Percentiles rank a stretch among this genome's conserved stretches.
Conservation (phyloP, 805 yeast genomes). For the Saccharomyces mikatae region DNA sequence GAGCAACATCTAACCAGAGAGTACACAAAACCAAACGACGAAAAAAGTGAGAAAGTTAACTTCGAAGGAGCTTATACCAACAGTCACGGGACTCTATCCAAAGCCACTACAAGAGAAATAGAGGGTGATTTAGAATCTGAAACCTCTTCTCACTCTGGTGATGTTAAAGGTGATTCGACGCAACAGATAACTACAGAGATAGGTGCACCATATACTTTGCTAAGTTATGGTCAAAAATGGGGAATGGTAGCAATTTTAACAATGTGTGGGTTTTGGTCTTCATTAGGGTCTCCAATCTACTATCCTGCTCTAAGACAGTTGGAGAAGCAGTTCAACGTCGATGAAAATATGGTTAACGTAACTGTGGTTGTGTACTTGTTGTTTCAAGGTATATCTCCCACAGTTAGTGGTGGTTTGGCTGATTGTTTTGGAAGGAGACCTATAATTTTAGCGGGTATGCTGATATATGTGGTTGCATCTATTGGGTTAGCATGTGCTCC, state of each 20-base stretch:
- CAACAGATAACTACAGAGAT: not conserved
- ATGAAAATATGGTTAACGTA: constrained; percentile 51
- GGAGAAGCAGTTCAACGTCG: constrained; percentile 44
- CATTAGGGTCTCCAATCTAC: constrained; percentile 70
- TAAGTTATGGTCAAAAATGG: constrained; percentile 25
- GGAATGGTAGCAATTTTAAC: constrained; percentile 25
- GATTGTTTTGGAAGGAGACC: constrained; percentile 71
- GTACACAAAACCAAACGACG: not conserved
- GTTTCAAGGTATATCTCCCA: constrained; percentile 69
- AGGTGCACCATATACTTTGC: constrained; percentile 19
- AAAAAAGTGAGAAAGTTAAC: not conserved
- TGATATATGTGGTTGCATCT: constrained; percentile 50
- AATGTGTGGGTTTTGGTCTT: constrained; percentile 50
- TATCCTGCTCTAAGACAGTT: constrained; percentile 68
- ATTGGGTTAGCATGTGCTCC: constrained; percentile 57
- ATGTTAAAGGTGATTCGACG: constrained; percentile 1
- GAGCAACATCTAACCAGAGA: not conserved
- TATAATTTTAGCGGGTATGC: constrained; percentile 46
- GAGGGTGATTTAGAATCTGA: constrained; percentile 2
- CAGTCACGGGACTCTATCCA: constrained; percentile 12
- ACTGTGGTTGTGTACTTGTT: constrained; percentile 69
- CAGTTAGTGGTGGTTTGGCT: constrained; percentile 56
- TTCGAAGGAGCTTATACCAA: constrained; percentile 2
- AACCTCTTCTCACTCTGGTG: not conserved
- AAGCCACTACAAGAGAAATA: constrained; percentile 18